Evolutionary conservation across 306 rosid genomes (phyloP).

Genomic region (Oxytropis ochrocephala): DNA sequence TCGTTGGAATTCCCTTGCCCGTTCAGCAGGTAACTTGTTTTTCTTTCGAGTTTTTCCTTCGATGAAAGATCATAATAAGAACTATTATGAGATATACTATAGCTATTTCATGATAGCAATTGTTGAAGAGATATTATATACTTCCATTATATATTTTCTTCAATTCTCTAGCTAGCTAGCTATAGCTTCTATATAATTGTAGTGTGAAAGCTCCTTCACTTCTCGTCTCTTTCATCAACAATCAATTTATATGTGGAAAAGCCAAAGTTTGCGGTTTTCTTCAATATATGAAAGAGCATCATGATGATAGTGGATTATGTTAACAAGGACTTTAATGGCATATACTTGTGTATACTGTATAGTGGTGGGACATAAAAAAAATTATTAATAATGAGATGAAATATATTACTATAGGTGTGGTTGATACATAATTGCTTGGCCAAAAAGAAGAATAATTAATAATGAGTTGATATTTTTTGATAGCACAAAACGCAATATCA

Average conservation of each 20-base stretch:
- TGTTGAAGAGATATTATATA: neutral
- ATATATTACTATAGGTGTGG: conserved; percentile 17
- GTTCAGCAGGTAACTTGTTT: conserved; percentile 40
- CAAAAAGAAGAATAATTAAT: conserved; percentile 1
- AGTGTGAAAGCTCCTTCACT: conserved; percentile 28
- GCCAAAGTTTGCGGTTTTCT: conserved; percentile 38
- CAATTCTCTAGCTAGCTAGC: neutral
- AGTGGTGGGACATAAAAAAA: conserved; percentile 25
- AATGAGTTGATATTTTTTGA: neutral
- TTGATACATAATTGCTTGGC: conserved; percentile 14
- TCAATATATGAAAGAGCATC: conserved; percentile 4
- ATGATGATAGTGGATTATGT: conserved; percentile 25
- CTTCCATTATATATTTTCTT: conserved; percentile 1
- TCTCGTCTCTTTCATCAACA: conserved; percentile 27
- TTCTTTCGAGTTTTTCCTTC: neutral
- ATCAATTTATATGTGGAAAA: conserved; percentile 22
- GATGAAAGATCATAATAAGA: neutral
- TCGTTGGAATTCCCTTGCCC: conserved; percentile 89
- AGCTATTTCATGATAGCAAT: conserved; percentile 12
- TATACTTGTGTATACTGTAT: conserved; percentile 16
- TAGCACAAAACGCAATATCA: conserved; percentile 16
- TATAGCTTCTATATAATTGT: neutral
- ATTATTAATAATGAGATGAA: neutral
- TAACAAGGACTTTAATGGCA: conserved; percentile 22
- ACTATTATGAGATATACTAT: neutral